Evolutionary conservation across 768 basidiomycete species (phyloP).

Genomic region (Rhodosporidiobolus sp.): DNA sequence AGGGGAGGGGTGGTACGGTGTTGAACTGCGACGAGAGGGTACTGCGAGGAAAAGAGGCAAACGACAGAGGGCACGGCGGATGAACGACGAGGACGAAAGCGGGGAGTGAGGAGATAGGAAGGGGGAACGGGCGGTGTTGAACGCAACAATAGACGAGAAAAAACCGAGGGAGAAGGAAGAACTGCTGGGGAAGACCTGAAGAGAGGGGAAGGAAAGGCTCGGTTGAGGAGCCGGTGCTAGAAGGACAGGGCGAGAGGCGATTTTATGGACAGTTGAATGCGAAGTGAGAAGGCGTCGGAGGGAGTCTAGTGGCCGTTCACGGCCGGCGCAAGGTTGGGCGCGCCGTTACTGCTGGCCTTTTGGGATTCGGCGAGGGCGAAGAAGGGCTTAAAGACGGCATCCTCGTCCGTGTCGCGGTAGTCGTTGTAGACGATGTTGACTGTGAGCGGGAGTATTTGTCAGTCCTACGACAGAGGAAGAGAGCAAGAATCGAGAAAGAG

Average conservation of each 20-base stretch:
- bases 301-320: slow-evolving; percentile 11
- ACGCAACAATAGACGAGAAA: slow-evolving; percentile 23
- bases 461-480: no score
- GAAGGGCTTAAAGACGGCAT: slow-evolving; percentile 45
- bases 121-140: slow-evolving; percentile 18
- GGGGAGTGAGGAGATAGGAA: neutral
- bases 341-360: slow-evolving; percentile 11
- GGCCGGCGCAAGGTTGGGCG: no score
- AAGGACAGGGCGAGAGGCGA: neutral
- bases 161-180: neutral
- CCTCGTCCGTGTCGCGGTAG: slow-evolving; percentile 50
- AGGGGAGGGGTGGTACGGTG: neutral
- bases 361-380: slow-evolving; percentile 30
- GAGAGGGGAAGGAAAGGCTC: neutral
- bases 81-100: neutral
- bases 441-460: neutral
- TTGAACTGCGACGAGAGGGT: neutral
- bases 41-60: neutral
- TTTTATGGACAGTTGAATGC: slow-evolving; percentile 18
- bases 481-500: neutral
- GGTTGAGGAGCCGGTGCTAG: slow-evolving; percentile 12
- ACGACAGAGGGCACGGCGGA: neutral
- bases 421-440: slow-evolving; percentile 90
- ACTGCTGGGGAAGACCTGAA: slow-evolving; percentile 4
- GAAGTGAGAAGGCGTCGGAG: neutral